Evolutionary conservation across 257 asterid genomes (phyloP).

Genomic region (Linaria vulgaris): DNA sequence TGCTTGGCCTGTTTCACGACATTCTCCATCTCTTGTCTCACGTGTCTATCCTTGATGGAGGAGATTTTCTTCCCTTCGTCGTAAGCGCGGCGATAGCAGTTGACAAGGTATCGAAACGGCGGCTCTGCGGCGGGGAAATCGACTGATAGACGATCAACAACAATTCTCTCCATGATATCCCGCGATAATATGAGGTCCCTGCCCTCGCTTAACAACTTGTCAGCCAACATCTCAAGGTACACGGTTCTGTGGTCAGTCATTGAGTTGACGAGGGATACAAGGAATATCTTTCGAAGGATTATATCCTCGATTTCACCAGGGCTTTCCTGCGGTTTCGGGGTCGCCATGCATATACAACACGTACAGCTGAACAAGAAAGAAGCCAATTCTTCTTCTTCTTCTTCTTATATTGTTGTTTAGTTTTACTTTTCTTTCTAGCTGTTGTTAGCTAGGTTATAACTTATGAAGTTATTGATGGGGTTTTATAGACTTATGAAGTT

Average conservation of each 20-base stretch:
- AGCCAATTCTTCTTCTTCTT: too few species aligned
- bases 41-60: conserved; percentile 66
- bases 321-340: conserved; percentile 59
- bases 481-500: too few species aligned
- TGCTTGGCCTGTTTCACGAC: conserved; percentile 72
- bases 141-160: conserved; percentile 82
- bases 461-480: too few species aligned
- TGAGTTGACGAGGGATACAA: conserved; percentile 66
- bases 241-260: conserved; percentile 73
- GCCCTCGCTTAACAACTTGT: conserved; percentile 84
- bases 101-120: conserved; percentile 67
- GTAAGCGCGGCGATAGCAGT: conserved; percentile 71
- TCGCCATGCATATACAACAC: conserved; percentile 51
- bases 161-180: conserved; percentile 76
- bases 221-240: conserved; percentile 77
- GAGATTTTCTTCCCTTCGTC: conserved; percentile 79
- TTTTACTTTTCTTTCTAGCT: too few species aligned
- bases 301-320: conserved; percentile 89
- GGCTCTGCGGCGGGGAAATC: conserved; percentile 63
- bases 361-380: not conserved
- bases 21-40: conserved; percentile 65
- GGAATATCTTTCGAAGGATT: conserved; percentile 75
- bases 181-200: conserved; percentile 65
- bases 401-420: not conserved
- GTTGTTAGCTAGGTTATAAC: too few species aligned